Evolutionary conservation across 2,329 filamentous ascomycete genomes (phyloP).

Genomic region (Ophiostoma piceae): DNA sequence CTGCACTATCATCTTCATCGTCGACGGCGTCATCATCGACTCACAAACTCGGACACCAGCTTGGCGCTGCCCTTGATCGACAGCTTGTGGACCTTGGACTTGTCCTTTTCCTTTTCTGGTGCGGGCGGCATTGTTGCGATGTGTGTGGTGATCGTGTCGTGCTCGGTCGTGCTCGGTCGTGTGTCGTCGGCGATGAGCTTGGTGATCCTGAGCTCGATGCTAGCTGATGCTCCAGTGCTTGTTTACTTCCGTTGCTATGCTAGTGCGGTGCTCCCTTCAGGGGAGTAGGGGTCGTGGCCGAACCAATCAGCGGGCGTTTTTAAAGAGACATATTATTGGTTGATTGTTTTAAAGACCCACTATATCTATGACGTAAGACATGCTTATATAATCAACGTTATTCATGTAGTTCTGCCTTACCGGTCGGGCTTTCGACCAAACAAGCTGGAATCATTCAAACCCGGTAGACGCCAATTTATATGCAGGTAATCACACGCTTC

Average conservation of each 20-base stretch:
- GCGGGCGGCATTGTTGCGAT: constrained; percentile 24
- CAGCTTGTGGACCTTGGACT: constrained; percentile 91
- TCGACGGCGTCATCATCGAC: constrained; percentile 35
- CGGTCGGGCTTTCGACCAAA: no score
- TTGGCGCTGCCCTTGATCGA: constrained; percentile 79
- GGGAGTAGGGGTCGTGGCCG: constrained; percentile 57
- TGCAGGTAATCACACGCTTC: background rate
- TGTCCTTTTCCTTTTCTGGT: constrained; percentile 50
- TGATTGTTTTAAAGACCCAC: background rate
- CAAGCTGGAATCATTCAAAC: background rate
- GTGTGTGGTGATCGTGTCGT: background rate
- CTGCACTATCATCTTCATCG: background rate
- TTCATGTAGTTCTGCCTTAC: no score
- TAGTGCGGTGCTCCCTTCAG: constrained; percentile 41
- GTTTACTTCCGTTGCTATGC: constrained; percentile 25
- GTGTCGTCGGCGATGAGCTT: background rate
- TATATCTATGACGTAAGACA: background rate
- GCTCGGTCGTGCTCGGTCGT: background rate
- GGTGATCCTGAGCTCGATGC: background rate
- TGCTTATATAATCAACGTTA: background rate
- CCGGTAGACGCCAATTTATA: background rate
- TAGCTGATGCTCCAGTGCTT: constrained; percentile 13
- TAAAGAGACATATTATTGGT: background rate
- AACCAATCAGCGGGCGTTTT: constrained; percentile 35
- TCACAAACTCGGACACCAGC: constrained; percentile 89